Conservation (phyloP, 768 basidiomycete species). For the Pulveroboletus sp. region DNA sequence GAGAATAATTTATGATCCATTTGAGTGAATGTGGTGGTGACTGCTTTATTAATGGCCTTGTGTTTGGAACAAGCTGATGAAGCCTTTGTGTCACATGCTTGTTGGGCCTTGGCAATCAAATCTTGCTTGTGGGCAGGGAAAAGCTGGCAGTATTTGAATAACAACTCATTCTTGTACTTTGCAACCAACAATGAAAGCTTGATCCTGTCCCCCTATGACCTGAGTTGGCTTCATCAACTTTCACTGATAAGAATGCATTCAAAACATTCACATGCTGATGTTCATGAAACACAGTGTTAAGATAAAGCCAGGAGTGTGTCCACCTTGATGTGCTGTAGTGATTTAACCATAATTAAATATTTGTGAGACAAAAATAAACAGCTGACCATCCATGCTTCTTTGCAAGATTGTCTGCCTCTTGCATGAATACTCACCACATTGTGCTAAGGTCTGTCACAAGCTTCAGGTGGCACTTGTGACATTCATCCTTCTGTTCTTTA, state of each 20-base stretch:
- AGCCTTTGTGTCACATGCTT: background rate
- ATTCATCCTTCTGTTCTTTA: too few species aligned
- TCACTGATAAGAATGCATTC: background rate
- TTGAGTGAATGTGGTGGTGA: background rate
- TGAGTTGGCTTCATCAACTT: background rate
- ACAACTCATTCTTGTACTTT: background rate
- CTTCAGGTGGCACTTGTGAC: too few species aligned
- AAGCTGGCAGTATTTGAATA: background rate
- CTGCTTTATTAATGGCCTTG: background rate
- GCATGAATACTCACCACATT: background rate
- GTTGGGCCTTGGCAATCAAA: background rate
- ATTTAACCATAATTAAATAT: too few species aligned
- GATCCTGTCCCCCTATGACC: background rate
- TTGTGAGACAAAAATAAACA: background rate
- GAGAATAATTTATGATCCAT: background rate
- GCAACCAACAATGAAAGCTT: background rate
- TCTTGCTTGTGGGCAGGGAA: background rate
- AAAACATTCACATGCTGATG: background rate
- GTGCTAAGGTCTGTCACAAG: background rate
- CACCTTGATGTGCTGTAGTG: background rate
- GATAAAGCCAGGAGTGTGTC: background rate
- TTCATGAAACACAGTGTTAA: background rate
- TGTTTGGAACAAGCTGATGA: background rate
- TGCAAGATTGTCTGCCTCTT: background rate
- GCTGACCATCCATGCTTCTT: background rate